These are phyloP conservation scores for Cicer cuneatum DNA, from an alignment of 306 rosid genomes.

Conservation along the genomic window DNA sequence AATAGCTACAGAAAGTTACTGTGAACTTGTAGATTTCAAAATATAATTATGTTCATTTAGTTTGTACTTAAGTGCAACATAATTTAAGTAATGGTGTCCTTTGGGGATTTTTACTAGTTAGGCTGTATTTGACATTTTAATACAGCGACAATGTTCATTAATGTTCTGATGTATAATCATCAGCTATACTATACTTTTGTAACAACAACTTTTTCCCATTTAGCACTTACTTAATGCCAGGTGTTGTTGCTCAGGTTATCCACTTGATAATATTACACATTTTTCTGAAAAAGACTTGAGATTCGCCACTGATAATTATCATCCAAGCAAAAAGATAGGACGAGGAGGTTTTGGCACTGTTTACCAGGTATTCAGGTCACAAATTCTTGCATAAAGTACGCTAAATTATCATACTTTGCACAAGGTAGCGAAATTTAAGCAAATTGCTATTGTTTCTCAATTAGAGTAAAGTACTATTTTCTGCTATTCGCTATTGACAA, in stretches of 20 bases:
- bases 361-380: conserved; percentile 67
- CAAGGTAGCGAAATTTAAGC: too few species aligned
- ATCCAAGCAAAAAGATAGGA: conserved; percentile 77
- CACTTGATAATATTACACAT: conserved; percentile 60
- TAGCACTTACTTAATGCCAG: conserved; percentile 31
- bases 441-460: too few species aligned
- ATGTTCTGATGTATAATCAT: conserved; percentile 28
- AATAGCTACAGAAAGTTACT: too few species aligned
- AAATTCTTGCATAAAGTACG: conserved; percentile 26
- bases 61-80: conserved; percentile 18
- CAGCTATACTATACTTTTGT: conserved; percentile 33
- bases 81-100: conserved; percentile 22
- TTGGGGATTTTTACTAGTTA: conserved; percentile 24
- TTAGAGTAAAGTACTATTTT: too few species aligned
- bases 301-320: conserved; percentile 78
- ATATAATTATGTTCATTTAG: conserved; percentile 13
- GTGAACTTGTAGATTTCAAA: too few species aligned
- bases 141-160: conserved; percentile 17
- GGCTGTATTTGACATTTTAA: neutral
- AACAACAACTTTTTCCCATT: conserved; percentile 4
- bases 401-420: too few species aligned
- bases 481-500: too few species aligned
- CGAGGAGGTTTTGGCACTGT: conserved; percentile 96
- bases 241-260: conserved; percentile 58
- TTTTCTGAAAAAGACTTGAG: conserved; percentile 74